phyloP scores from a whole-genome alignment of 169 alveolate genomes.

The Eimeria praecox region DNA sequence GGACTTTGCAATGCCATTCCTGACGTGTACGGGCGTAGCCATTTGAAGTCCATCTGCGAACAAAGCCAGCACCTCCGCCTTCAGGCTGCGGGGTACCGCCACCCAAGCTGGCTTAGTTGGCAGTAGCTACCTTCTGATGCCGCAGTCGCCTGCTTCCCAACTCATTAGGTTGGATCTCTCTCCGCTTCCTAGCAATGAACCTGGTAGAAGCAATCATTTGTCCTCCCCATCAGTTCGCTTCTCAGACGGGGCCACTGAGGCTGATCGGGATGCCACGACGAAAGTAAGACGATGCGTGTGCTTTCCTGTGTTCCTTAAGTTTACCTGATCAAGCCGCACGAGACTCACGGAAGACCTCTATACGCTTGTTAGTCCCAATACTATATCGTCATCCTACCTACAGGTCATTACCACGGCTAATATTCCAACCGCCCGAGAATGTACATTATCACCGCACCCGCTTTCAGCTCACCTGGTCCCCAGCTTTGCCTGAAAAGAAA shows the following conservation, averaged over 20 bases:
- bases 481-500: conserved; percentile 71
- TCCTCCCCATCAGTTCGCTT: conserved; percentile 25
- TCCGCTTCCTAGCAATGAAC: neutral
- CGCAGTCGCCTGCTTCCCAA: neutral
- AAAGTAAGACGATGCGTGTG: conserved; percentile 65
- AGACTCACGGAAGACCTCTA: neutral
- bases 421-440: neutral
- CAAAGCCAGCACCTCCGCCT: neutral
- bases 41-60: neutral
- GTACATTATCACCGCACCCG: neutral
- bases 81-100: neutral
- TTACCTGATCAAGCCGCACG: conserved; percentile 6
- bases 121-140: neutral
- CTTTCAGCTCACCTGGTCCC: conserved; percentile 59
- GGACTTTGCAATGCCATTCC: neutral
- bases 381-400: neutral
- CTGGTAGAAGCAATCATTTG: neutral
- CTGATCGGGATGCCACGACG: conserved; percentile 44
- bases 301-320: conserved; percentile 46
- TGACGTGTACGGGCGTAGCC: neutral
- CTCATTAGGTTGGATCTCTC: neutral
- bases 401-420: neutral
- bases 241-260: conserved; percentile 57
- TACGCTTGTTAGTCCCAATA: neutral
- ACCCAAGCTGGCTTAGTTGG: neutral